phyloP scores from a whole-genome alignment of 108 stramenopile species.

The Pinguiococcus pyrenoidosus region DNA sequence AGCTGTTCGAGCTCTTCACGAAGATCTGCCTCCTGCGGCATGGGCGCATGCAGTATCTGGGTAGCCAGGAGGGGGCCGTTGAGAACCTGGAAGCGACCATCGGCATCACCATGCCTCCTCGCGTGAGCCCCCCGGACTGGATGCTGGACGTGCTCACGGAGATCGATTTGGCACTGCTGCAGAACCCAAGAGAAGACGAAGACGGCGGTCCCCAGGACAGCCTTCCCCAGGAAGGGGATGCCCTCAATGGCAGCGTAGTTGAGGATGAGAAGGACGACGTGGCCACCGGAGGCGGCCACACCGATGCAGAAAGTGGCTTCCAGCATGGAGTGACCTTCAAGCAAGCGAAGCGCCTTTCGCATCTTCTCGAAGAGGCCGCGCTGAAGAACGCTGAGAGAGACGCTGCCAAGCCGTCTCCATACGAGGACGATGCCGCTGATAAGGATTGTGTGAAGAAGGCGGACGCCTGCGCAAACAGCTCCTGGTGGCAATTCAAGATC shows the following conservation, averaged over 20 bases:
- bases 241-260: slow-evolving; percentile 5
- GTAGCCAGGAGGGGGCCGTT: no score
- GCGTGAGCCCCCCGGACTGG: slow-evolving; percentile 14
- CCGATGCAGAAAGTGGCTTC: not conserved
- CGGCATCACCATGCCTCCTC: slow-evolving; percentile 6
- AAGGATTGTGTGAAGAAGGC: no score
- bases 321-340: not conserved
- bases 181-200: not conserved
- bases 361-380: no score
- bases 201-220: slow-evolving; percentile 2
- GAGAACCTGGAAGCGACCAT: no score
- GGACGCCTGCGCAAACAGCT: slow-evolving; percentile 8
- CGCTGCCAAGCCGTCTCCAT: not conserved
- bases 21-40: no score
- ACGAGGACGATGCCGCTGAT: no score
- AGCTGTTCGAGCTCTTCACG: no score
- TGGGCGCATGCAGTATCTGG: no score
- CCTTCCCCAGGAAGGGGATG: not conserved
- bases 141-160: slow-evolving; percentile 10
- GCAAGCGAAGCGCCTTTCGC: not conserved
- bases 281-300: no score
- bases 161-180: not conserved
- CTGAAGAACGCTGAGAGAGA: no score
- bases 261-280: not conserved
- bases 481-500: slow-evolving; percentile 12